These are phyloP conservation scores for Cladophialophora yegresii DNA, from an alignment of 2,329 filamentous ascomycete species.

Conservation along the genomic window DNA sequence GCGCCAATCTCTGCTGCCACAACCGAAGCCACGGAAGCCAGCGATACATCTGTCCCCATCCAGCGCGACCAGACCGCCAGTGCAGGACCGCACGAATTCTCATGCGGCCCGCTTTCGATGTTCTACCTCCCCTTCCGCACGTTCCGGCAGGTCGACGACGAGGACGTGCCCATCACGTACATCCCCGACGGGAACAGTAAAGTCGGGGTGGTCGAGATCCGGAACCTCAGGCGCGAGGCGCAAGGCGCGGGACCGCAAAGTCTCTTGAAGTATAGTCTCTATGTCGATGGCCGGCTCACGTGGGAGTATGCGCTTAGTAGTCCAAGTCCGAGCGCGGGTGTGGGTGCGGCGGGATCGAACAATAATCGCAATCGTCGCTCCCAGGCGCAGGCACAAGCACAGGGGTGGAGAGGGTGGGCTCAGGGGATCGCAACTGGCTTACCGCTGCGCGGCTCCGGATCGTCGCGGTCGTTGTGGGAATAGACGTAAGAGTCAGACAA, in stretches of 20 bases:
- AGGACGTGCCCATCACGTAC: slow-evolving; percentile 83
- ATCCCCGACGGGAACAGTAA: slow-evolving; percentile 83
- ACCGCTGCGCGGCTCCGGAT: neutral
- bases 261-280: slow-evolving; percentile 76
- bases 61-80: slow-evolving; percentile 35
- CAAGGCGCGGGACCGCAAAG: slow-evolving; percentile 59
- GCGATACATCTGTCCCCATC: neutral
- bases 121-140: slow-evolving; percentile 86
- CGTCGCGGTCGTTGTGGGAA: neutral
- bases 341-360: neutral
- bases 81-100: slow-evolving; percentile 76
- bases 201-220: slow-evolving; percentile 80
- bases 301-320: slow-evolving; percentile 62
- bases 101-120: slow-evolving; percentile 85
- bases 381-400: too few species aligned
- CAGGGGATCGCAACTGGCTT: slow-evolving; percentile 2
- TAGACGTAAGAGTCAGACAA: too few species aligned
- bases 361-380: neutral
- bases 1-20: neutral
- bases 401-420: neutral
- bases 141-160: slow-evolving; percentile 76
- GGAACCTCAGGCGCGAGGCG: slow-evolving; percentile 40
- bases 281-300: slow-evolving; percentile 74
- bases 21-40: neutral
- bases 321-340: slow-evolving; percentile 33